A percentile compares a stretch with the other conserved stretches of the same genome.
Evolutionary conservation across 208 protist species (phyloP).

Genomic region (Wallacemonas rigidus): DNA sequence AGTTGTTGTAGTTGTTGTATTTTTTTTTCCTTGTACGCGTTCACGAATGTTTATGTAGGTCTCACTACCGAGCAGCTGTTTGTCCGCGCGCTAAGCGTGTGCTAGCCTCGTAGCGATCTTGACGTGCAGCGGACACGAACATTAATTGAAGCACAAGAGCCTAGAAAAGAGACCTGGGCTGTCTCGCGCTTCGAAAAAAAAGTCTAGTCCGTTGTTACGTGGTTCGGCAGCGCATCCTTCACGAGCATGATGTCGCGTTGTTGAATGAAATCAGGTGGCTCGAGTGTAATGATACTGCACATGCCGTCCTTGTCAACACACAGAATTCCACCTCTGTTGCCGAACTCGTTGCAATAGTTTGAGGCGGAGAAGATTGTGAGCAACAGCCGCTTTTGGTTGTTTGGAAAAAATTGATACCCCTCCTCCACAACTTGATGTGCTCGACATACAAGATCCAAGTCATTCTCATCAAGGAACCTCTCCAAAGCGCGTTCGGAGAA

Average conservation of each 20-base stretch:
- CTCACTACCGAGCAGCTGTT: too few species aligned
- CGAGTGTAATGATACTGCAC: conserved; percentile 93
- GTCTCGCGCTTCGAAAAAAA: too few species aligned
- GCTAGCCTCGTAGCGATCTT: too few species aligned
- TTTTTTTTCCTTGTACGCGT: too few species aligned
- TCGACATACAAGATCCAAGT: conserved; percentile 98
- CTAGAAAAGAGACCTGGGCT: too few species aligned
- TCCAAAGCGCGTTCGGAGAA: conserved; percentile 97
- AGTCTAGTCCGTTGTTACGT: neutral
- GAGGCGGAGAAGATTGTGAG: conserved; percentile 99
- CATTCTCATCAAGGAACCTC: conserved; percentile 96
- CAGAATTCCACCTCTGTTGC: conserved; percentile 99
- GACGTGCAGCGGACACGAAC: too few species aligned
- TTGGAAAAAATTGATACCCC: conserved; percentile 99
- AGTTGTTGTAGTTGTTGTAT: too few species aligned
- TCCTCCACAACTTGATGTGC: conserved; percentile 99
- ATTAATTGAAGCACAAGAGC: too few species aligned
- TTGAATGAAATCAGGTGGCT: conserved; percentile 79
- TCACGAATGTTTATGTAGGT: too few species aligned
- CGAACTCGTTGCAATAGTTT: conserved; percentile 99
- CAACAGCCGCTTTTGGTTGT: conserved; percentile 93
- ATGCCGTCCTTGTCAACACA: conserved; percentile 96
- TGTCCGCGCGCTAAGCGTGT: too few species aligned
- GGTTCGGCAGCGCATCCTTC: conserved; percentile 37
- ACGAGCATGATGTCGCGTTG: conserved; percentile 71